Conservation (phyloP, 1,284 basidiomycete species). For the Leccinum pachyderme region DNA sequence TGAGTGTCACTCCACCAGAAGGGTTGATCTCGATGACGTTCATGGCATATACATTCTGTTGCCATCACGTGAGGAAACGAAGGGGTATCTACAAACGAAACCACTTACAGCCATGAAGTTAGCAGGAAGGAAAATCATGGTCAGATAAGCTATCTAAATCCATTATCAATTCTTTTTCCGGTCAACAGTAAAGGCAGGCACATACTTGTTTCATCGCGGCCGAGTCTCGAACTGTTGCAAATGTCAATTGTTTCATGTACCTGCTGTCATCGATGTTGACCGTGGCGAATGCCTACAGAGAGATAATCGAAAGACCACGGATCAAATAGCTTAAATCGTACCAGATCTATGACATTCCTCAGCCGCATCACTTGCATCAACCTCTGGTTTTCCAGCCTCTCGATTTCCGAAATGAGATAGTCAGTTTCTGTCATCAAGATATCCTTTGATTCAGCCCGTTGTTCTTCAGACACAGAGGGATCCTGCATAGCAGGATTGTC, state of each 20-base stretch:
- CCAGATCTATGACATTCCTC: conserved; percentile 55
- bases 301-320: not conserved
- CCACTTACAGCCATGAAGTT: conserved; percentile 49
- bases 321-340: conserved; percentile 25
- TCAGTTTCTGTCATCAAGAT: conserved; percentile 45
- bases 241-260: conserved; percentile 45
- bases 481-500: conserved; percentile 42
- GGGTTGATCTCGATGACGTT: conserved; percentile 43
- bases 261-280: conserved; percentile 51
- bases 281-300: conserved; percentile 45
- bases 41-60: conserved; percentile 45
- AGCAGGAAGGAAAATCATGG: conserved; percentile 57
- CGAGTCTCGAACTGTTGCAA: conserved; percentile 47
- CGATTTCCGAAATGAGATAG: conserved; percentile 45
- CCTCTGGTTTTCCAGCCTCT: conserved; percentile 42
- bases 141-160: conserved; percentile 45
- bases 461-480: conserved; percentile 14
- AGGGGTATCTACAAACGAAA: not conserved
- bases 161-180: not conserved
- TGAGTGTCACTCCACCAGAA: conserved; percentile 32
- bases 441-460: conserved; percentile 16
- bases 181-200: conserved; percentile 11
- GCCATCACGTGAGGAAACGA: conserved; percentile 2
- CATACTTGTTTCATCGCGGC: conserved; percentile 51
- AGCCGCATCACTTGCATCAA: conserved; percentile 46